These are phyloP conservation scores for Leishmania braziliensis DNA, from an alignment of 208 protist species.

Conservation along the genomic window DNA sequence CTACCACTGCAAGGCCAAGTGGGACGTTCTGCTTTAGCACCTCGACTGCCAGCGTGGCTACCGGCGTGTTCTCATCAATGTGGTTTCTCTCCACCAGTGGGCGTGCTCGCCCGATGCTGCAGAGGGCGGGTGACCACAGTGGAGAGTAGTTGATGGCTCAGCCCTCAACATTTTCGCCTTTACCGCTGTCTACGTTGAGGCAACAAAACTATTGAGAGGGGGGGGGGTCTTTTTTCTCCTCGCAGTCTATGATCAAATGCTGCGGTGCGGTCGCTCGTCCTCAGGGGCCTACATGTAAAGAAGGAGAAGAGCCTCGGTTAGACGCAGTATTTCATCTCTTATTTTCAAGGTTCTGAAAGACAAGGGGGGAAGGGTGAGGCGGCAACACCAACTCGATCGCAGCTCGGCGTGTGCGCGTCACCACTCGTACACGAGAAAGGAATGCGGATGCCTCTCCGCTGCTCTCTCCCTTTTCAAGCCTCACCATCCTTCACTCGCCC, in stretches of 20 bases:
- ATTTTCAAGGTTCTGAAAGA: background rate
- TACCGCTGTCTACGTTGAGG: background rate
- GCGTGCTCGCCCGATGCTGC: background rate
- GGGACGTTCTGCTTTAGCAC: conserved; percentile 57
- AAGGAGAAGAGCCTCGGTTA: background rate
- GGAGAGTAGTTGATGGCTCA: background rate
- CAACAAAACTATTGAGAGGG: background rate
- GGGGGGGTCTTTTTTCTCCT: background rate
- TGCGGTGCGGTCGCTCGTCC: background rate
- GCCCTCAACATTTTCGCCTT: background rate
- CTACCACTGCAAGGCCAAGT: conserved; percentile 58
- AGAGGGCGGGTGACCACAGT: background rate
- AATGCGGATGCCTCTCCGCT: background rate
- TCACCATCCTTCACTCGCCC: background rate
- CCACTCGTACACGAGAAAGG: background rate
- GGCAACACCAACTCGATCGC: background rate
- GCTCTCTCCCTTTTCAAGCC: background rate
- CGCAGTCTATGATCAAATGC: background rate
- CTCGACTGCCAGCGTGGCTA: conserved; percentile 21
- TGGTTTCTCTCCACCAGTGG: background rate
- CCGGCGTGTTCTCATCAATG: conserved; percentile 31
- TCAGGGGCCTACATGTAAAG: background rate
- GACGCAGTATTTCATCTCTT: background rate
- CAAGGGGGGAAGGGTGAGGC: background rate
- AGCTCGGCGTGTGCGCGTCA: background rate